Evolutionary conservation across 768 basidiomycete genomes (phyloP), one percentile per base, ranked within the genome.

Genomic region (Amanita pseudoporphyria): DNA sequence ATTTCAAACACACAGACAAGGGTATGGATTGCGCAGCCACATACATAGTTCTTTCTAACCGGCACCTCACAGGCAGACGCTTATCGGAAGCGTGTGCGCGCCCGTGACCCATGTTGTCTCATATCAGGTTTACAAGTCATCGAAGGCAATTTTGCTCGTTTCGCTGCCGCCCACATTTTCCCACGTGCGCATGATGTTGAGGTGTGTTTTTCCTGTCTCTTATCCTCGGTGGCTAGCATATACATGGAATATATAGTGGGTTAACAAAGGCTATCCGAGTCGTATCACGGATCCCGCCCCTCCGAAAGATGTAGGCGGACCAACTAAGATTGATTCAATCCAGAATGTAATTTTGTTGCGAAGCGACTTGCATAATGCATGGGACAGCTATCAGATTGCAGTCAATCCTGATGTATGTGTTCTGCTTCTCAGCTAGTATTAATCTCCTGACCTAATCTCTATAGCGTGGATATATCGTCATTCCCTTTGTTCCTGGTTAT

Each of bases 401-500:
- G 57, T 60, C 21, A 46, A 60, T 53, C 54, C 57, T 3, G 53
- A 55, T 10, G 54, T 60, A n/a, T n/a, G 49, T 45, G 54, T 56
- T 16, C 18, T 38, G n/a, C 43, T 39, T 14, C n/a, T n/a, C n/a
- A n/a, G n/a, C n/a, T n/a, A n/a, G n/a, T n/a, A n/a, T n/a, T n/a
- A n/a, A n/a, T n/a, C n/a, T n/a, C n/a, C n/a, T n/a, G n/a, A n/a
- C n/a, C 28, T 22, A 42, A 24, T 28, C 3, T 52, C 37, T 22
- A 31, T 49, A 67, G 65, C 55, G 64, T 47, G 57, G 59, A 46
- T 62, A 66, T 40, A 55, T 56, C 13, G 58, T 67, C 40, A 62
- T 60, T 13, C 57, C 58, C 16, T 66, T 67, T 54, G 57, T 55
- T 24, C 53, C 57, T 32, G 62, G 62, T 3, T 53, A 56, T 33